phyloP scores from a whole-genome alignment of 2,329 filamentous ascomycete genomes.

The Alternaria metachromatica region DNA sequence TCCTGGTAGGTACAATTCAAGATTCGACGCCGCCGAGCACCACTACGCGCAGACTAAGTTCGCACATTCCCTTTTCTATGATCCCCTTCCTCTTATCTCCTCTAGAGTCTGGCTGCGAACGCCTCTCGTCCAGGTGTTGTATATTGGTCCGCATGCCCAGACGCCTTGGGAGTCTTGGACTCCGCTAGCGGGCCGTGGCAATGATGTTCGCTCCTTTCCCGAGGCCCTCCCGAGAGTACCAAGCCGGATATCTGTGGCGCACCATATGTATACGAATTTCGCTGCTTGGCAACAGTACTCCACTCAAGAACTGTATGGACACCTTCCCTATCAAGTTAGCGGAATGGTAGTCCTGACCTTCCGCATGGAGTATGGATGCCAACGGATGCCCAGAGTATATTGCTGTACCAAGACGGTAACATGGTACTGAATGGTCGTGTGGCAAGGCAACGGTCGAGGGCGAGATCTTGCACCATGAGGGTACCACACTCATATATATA shows the following conservation, averaged over 20 bases:
- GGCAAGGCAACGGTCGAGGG: neutral
- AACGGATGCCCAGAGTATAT: conserved; percentile 14
- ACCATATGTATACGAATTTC: neutral
- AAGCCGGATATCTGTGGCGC: neutral
- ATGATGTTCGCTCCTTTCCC: neutral
- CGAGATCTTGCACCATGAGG: neutral
- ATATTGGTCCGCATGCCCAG: conserved; percentile 5
- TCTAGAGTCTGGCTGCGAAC: neutral
- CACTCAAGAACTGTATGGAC: neutral
- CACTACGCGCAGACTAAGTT: neutral
- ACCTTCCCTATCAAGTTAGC: conserved; percentile 17
- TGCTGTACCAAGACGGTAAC: conserved; percentile 16
- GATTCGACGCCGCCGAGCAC: conserved; percentile 3
- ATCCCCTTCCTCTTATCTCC: conserved; percentile 4
- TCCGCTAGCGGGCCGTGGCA: neutral
- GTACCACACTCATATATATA: conserved; percentile 24
- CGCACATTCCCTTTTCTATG: conserved; percentile 4
- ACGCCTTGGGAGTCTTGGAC: neutral
- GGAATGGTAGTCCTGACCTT: conserved; percentile 10
- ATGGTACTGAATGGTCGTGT: neutral
- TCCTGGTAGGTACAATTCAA: neutral
- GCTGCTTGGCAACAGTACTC: conserved; percentile 4
- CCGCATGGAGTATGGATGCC: conserved; percentile 18
- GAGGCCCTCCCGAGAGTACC: neutral
- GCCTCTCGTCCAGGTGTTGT: neutral